These are phyloP conservation scores for Brassica carinata DNA, from an alignment of 345 rosid genomes.

Conservation along the genomic window DNA sequence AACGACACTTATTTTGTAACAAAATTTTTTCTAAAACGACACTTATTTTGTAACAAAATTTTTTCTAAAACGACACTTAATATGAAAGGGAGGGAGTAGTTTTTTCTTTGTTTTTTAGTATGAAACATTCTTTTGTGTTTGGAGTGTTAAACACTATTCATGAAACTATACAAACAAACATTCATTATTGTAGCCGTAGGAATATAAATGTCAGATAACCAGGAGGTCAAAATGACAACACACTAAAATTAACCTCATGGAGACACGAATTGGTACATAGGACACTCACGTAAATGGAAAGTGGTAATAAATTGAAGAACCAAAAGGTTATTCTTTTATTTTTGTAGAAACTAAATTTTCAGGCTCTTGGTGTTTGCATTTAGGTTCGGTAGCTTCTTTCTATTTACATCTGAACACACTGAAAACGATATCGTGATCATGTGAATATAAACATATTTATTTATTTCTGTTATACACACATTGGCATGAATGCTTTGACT, in stretches of 20 bases:
- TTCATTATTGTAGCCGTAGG: background rate
- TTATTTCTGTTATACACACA: background rate
- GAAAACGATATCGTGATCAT: constrained; percentile 21
- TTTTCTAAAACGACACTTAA: too few relatives aligned
- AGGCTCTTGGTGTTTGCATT: background rate
- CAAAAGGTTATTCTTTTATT: background rate
- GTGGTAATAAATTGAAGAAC: constrained; percentile 22
- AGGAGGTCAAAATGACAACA: constrained; percentile 24
- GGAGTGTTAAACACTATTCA: background rate
- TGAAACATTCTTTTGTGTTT: background rate
- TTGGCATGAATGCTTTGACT: constrained; percentile 25
- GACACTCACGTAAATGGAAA: constrained; percentile 39
- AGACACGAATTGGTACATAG: constrained; percentile 37
- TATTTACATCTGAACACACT: background rate
- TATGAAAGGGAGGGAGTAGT: too few relatives aligned
- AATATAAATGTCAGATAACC: constrained; percentile 11
- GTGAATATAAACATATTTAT: background rate
- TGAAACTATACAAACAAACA: background rate
- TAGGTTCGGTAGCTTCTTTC: constrained; percentile 4
- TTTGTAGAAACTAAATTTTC: constrained; percentile 9
- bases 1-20: too few relatives aligned
- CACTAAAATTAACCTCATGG: constrained; percentile 23
- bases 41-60: too few relatives aligned
- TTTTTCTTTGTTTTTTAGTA: background rate
- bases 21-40: too few relatives aligned